These are phyloP conservation scores for Penicillium sp. DNA, from an alignment of 2,329 filamentous ascomycete genomes.

Conservation along the genomic window DNA sequence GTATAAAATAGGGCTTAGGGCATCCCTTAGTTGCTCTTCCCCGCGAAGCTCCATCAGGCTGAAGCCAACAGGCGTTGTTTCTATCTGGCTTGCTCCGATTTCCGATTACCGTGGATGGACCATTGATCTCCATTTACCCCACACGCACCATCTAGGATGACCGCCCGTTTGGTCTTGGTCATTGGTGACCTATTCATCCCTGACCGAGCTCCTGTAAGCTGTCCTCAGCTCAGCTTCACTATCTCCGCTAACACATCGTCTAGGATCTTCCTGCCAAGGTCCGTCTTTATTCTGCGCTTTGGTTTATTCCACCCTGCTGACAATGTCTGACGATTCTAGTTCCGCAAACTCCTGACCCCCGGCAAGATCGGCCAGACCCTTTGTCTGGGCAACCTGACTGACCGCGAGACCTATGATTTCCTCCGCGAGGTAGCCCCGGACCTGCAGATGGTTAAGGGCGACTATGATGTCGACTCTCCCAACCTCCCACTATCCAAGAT, in stretches of 20 bases:
- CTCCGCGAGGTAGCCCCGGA: conserved; percentile 72
- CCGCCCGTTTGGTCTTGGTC: conserved; percentile 86
- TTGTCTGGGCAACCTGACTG: conserved; percentile 77
- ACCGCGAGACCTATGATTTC: conserved; percentile 78
- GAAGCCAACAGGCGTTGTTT: conserved; percentile 10
- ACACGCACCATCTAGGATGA: conserved; percentile 50
- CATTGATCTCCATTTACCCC: conserved; percentile 25
- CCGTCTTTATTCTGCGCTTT: conserved; percentile 25
- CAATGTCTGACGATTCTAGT: conserved; percentile 51
- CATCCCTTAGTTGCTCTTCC: conserved; percentile 18
- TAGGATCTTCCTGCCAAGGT: conserved; percentile 86
- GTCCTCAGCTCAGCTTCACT: conserved; percentile 14
- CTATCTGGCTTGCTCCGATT: conserved; percentile 1
- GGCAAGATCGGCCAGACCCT: conserved; percentile 81
- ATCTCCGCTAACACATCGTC: conserved; percentile 17
- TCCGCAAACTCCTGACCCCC: conserved; percentile 80
- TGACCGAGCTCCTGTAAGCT: conserved; percentile 73
- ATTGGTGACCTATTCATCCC: conserved; percentile 94
- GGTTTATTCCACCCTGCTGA: neutral
- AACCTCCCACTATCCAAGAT: conserved; percentile 66
- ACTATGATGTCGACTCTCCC: conserved; percentile 68
- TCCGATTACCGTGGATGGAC: conserved; percentile 26
- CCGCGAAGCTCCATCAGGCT: conserved; percentile 20
- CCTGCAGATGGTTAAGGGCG: conserved; percentile 68
- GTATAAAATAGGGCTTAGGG: conserved; percentile 16